These are phyloP conservation scores for Cucumis cinereus DNA, from an alignment of 306 rosid genomes.

Conservation along the genomic window DNA sequence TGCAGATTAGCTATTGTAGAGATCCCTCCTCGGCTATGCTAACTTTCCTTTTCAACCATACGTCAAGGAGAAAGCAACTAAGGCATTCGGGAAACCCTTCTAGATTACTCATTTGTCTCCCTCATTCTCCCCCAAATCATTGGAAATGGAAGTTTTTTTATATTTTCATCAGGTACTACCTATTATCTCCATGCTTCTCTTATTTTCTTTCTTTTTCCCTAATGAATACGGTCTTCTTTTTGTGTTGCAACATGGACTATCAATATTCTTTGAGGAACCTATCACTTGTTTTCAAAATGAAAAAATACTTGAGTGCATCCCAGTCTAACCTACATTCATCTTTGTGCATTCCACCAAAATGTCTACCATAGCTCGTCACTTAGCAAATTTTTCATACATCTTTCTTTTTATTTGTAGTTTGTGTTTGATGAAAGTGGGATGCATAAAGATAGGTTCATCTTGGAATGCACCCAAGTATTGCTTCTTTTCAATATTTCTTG, in stretches of 20 bases:
- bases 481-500: not conserved
- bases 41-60: constrained; percentile 8
- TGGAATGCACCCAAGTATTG: too few species aligned
- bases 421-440: too few species aligned
- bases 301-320: too few species aligned
- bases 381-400: too few species aligned
- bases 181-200: not conserved
- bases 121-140: constrained; percentile 20
- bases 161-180: constrained; percentile 37
- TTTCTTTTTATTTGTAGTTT: too few species aligned
- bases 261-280: not conserved
- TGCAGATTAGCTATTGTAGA: not conserved
- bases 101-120: constrained; percentile 8
- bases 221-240: too few species aligned
- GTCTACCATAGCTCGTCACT: too few species aligned
- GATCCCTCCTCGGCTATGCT: not conserved
- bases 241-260: too few species aligned
- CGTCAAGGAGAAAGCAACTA: constrained; percentile 6
- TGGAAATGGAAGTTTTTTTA: constrained; percentile 22
- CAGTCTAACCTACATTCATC: too few species aligned
- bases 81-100: not conserved
- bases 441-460: too few species aligned
- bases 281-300: too few species aligned
- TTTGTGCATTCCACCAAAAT: too few species aligned
- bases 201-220: not conserved